Percentiles rank a stretch among this genome's conserved stretches.
phyloP scores from a whole-genome alignment of 2,329 filamentous ascomycete genomes.

The Colletotrichum sp. region DNA sequence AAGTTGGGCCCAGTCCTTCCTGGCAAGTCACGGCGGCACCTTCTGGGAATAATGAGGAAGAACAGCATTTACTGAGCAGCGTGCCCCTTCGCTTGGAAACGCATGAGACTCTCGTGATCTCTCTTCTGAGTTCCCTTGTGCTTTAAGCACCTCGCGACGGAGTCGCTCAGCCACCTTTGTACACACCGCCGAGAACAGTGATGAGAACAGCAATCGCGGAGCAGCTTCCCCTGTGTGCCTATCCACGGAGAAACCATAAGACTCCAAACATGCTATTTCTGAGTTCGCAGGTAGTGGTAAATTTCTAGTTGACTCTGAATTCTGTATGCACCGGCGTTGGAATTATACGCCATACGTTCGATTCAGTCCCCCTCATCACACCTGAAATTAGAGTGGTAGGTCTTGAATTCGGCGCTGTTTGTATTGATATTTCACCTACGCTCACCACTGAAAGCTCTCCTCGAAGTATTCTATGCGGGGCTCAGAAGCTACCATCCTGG shows the following conservation, averaged over 20 bases:
- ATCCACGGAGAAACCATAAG: not conserved
- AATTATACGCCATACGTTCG: not conserved
- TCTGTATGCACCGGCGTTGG: not conserved
- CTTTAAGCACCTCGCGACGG: not conserved
- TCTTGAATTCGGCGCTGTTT: rapidly evolving
- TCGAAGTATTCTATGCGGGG: conserved; percentile 45
- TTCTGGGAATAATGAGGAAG: not conserved
- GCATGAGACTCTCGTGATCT: not conserved
- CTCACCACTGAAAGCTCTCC: conserved; percentile 48
- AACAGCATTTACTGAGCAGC: not conserved
- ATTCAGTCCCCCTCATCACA: not conserved
- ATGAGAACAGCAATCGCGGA: not conserved
- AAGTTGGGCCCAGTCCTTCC: not conserved
- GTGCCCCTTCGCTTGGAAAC: not conserved
- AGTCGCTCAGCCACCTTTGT: not conserved
- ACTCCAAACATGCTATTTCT: not conserved
- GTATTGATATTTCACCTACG: rapidly evolving
- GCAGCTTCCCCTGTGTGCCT: not conserved
- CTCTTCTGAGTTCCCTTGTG: not conserved
- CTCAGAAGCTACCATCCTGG: conserved; percentile 27
- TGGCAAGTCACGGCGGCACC: not conserved
- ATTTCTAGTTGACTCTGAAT: rapidly evolving
- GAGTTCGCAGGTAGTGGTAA: not conserved
- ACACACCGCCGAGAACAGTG: not conserved
- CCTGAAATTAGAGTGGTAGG: not conserved